phyloP scores from a whole-genome alignment of 331 rosid genomes.

The Quercus lobata region DNA sequence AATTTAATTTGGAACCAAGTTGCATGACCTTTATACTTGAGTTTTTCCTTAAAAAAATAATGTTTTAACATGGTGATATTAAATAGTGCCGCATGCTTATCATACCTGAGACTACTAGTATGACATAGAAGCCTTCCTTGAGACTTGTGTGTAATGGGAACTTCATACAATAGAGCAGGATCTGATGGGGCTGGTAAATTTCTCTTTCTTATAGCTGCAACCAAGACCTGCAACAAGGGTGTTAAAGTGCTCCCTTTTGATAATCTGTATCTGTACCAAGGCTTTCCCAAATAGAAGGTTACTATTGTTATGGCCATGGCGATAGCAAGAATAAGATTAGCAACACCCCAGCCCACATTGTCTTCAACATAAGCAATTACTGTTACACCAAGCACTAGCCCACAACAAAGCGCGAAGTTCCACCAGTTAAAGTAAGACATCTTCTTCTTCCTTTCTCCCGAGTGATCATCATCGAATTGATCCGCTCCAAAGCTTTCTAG shows the following conservation, averaged over 20 bases:
- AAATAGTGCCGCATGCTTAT: background rate
- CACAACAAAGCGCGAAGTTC: conserved; percentile 48
- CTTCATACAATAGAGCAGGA: conserved; percentile 42
- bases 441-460: conserved; percentile 54
- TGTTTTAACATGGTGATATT: background rate
- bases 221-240: conserved; percentile 49
- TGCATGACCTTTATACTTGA: too few species aligned
- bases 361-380: conserved; percentile 54
- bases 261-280: conserved; percentile 40
- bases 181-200: conserved; percentile 34
- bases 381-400: conserved; percentile 44
- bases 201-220: conserved; percentile 59
- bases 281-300: conserved; percentile 44
- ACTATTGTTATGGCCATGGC: conserved; percentile 30
- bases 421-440: conserved; percentile 71
- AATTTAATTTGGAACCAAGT: too few species aligned
- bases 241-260: conserved; percentile 49
- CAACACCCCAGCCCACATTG: conserved; percentile 52
- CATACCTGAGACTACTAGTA: conserved; percentile 50
- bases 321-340: conserved; percentile 37
- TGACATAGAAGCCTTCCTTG: conserved; percentile 42
- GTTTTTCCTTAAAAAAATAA: background rate
- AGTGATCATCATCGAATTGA: conserved; percentile 50
- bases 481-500: conserved; percentile 69
- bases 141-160: conserved; percentile 20